These are phyloP conservation scores for Euphorbia pulcherrima DNA, from an alignment of 345 rosid species.

Conservation along the genomic window DNA sequence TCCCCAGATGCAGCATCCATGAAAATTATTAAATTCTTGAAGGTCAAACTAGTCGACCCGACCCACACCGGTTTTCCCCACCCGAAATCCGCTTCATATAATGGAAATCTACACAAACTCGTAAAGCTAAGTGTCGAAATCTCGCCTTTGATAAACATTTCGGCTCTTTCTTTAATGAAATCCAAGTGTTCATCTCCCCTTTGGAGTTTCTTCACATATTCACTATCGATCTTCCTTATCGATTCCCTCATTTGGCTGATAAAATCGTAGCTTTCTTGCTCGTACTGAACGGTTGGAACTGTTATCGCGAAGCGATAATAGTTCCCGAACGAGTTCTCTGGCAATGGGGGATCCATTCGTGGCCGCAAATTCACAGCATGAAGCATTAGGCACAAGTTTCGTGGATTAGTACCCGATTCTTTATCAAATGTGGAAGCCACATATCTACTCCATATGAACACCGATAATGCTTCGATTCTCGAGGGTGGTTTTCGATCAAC, in stretches of 20 bases:
- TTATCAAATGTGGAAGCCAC: conserved; percentile 23
- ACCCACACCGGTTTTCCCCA: conserved; percentile 28
- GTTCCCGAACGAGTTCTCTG: conserved; percentile 42
- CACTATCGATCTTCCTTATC: conserved; percentile 2
- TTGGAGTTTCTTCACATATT: conserved; percentile 11
- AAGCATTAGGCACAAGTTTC: conserved; percentile 20
- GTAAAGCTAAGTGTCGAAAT: conserved; percentile 11
- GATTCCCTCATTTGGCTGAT: conserved; percentile 9
- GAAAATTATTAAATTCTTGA: conserved; percentile 42
- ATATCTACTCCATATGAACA: conserved; percentile 43
- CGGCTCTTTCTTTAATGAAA: conserved; percentile 14
- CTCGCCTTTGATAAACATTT: conserved; percentile 23
- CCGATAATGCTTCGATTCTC: conserved; percentile 39
- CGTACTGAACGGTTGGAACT: not conserved
- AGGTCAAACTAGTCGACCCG: conserved; percentile 5
- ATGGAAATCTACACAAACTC: conserved; percentile 42
- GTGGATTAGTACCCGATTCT: conserved; percentile 8
- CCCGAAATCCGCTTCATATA: conserved; percentile 46
- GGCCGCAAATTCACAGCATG: conserved; percentile 42
- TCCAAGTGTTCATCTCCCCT: conserved; percentile 6
- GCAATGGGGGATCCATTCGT: conserved; percentile 24
- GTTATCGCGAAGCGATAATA: conserved; percentile 20
- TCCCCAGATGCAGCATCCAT: conserved; percentile 31
- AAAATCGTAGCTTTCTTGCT: not conserved
- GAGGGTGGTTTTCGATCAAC: conserved; percentile 17